Conservation (phyloP, 2,329 filamentous ascomycete genomes). For the Ceratocystiopsis sp. region DNA sequence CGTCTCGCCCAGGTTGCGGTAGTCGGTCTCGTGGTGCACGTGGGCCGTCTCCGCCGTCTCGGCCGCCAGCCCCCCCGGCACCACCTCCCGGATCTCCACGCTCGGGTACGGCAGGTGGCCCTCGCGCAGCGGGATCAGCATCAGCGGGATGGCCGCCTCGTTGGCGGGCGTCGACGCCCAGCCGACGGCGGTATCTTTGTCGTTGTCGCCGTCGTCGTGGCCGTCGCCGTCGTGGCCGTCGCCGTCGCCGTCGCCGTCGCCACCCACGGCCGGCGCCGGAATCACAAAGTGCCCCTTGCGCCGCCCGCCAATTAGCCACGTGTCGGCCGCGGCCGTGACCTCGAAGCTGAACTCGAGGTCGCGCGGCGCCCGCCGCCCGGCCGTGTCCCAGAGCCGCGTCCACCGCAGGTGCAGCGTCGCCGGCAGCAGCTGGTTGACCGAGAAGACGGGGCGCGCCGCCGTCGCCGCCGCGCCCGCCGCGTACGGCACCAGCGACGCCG, state of each 20-base stretch:
- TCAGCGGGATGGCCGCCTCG: slow-evolving; percentile 45
- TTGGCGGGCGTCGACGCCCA: slow-evolving; percentile 26
- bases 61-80: slow-evolving; percentile 9
- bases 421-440: slow-evolving; percentile 46
- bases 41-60: not conserved
- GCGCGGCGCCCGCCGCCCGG: slow-evolving; percentile 12
- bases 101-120: slow-evolving; percentile 63
- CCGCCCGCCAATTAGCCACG: slow-evolving; percentile 74
- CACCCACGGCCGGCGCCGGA: slow-evolving; percentile 16
- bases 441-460: slow-evolving; percentile 17
- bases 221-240: too few species aligned
- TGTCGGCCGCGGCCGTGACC: slow-evolving; percentile 52
- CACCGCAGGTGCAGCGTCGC: slow-evolving; percentile 45
- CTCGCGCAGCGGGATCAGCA: slow-evolving; percentile 64
- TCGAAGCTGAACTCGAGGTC: slow-evolving; percentile 71
- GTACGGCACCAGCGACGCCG: slow-evolving; percentile 13
- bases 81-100: slow-evolving; percentile 57
- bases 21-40: slow-evolving; percentile 57
- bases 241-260: not conserved
- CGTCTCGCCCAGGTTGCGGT: slow-evolving; percentile 59
- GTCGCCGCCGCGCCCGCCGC: slow-evolving; percentile 5
- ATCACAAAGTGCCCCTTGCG: slow-evolving; percentile 63
- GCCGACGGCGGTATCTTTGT: not conserved
- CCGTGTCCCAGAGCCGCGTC: slow-evolving; percentile 45
- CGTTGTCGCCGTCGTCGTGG: not conserved